A percentile compares a stretch with the other conserved stretches of the same genome.
These are phyloP conservation scores for Phycomyces blakesleeanus DNA, from an alignment of 192 early-diverging fungal species.

Conservation along the genomic window DNA sequence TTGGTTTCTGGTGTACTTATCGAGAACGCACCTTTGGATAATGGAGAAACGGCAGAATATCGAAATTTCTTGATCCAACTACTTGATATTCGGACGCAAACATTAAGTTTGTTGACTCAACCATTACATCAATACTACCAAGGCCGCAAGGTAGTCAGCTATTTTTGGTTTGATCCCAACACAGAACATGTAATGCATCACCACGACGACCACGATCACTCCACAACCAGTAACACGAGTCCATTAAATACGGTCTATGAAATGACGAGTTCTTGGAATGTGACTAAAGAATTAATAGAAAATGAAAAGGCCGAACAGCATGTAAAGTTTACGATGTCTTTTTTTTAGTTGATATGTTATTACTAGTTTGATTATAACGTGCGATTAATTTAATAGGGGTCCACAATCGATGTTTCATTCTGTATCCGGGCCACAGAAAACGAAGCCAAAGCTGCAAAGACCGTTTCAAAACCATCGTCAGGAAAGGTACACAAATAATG, in stretches of 20 bases:
- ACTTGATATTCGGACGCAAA: constrained; percentile 55
- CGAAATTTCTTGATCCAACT: constrained; percentile 57
- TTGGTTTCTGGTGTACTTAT: constrained; percentile 61
- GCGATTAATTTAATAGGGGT: constrained; percentile 18
- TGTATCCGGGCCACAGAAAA: constrained; percentile 34
- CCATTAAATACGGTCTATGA: constrained; percentile 42
- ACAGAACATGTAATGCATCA: constrained; percentile 61
- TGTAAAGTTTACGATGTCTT: constrained; percentile 12
- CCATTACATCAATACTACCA: constrained; percentile 61
- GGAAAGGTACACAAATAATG: constrained; percentile 17
- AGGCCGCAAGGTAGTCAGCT: constrained; percentile 59
- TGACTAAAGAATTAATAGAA: constrained; percentile 20
- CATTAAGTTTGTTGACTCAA: constrained; percentile 49
- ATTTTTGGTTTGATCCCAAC: constrained; percentile 57
- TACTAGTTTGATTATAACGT: not conserved
- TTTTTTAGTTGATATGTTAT: not conserved
- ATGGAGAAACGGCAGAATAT: constrained; percentile 79
- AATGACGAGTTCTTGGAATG: constrained; percentile 30
- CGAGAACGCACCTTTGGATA: constrained; percentile 71
- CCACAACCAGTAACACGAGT: constrained; percentile 26
- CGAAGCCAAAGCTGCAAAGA: constrained; percentile 32
- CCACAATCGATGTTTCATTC: constrained; percentile 37
- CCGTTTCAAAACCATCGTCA: constrained; percentile 24
- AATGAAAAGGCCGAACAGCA: constrained; percentile 41
- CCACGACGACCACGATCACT: constrained; percentile 38